Percentiles rank a stretch among this genome's conserved stretches.
These are phyloP conservation scores for Phytophthora cajani DNA, from an alignment of 352 stramenopile genomes.

Conservation along the genomic window DNA sequence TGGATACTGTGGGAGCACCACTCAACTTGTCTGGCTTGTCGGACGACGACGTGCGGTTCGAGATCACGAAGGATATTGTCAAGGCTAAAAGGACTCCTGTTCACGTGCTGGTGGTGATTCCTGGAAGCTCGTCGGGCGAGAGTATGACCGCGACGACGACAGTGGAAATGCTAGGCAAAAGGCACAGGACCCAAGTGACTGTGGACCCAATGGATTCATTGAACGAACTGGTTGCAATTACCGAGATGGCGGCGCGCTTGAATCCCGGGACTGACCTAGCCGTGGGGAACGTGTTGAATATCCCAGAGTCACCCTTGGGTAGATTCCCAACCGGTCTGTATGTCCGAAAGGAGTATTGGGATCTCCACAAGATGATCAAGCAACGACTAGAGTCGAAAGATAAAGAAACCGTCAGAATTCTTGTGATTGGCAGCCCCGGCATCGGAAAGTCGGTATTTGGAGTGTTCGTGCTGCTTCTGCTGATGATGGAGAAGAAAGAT, in stretches of 20 bases:
- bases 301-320: background rate
- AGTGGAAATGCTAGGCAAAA: background rate
- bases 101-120: background rate
- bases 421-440: conserved; percentile 25
- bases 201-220: background rate
- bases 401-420: background rate
- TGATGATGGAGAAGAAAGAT: conserved; percentile 29
- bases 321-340: conserved; percentile 14
- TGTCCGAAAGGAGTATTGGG: conserved; percentile 32
- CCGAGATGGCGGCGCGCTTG: background rate
- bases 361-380: conserved; percentile 16
- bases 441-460: conserved; percentile 35
- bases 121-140: background rate
- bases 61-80: no score
- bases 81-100: no score
- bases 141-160: background rate
- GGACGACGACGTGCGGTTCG: no score
- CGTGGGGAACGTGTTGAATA: background rate
- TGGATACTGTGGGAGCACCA: no score
- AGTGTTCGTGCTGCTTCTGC: conserved; percentile 28
- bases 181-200: background rate
- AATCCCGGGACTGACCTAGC: background rate
- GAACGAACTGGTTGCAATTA: background rate
- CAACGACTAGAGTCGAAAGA: background rate
- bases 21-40: no score